Evolutionary conservation across 371 early-diverging fungal genomes (phyloP), one percentile per base, ranked within the genome.

Genomic region (Fennellomyces sp.): DNA sequence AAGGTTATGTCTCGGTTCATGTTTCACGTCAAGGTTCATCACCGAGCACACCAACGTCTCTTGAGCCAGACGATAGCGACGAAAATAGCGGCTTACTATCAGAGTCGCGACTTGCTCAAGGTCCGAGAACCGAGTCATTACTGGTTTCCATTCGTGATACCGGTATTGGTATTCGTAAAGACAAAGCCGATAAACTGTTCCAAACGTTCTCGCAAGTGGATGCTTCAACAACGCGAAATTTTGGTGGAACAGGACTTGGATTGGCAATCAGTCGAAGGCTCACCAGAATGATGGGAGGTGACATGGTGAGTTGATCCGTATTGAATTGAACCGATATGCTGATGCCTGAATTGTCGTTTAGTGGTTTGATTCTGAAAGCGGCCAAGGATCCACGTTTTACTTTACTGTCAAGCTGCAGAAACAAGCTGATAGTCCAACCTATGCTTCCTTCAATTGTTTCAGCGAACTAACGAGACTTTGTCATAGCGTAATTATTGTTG

Each of bases 161-260:
- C 1, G 89, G 89, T 39, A 83, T 86, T 51, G 88, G 89, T 26
- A 86, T 89, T 55, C 81, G 82, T 0, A 56, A 67, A 17, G 72
- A 80, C 15, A 80, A 83, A 48, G 58, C 58, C n/a, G 68, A 65
- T 48, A 73, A 72, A 36, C 73, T 89, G 0, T 89, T 89, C 62
- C 73, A 83, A 27, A 78, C 81, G 13, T 89, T 87, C 58, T 73
- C 81, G 1, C 88, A 87, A 58, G 83, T 82, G 5, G 84, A 82
- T 35, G 80, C 75, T 13, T 78, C 78, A 0, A 83, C 82, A 2
- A 75, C 85, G 0, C 66, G 84, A 29, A 79, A 79, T 35, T 82
- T 74, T 61, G 83, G 82, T 15, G 86, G 86, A 19, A 84, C 86
- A 11, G 83, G 82, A 15, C 64, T 82, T 28, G 80, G 82, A 2